Base-by-base conservation (phyloP, 2,329 filamentous ascomycete genomes). In the Hansfordia pulvinata region DNA sequence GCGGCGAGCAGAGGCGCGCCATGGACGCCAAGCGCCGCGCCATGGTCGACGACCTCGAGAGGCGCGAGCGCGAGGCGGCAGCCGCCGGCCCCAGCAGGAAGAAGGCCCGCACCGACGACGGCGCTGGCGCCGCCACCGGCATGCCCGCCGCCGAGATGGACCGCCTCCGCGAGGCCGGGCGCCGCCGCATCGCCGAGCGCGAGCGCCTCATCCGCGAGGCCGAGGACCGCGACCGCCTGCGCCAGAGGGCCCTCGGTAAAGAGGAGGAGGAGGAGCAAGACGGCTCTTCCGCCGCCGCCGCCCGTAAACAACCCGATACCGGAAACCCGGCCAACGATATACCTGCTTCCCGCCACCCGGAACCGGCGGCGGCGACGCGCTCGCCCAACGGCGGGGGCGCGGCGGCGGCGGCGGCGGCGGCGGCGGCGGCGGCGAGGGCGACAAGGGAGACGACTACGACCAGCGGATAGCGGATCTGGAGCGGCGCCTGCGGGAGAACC, bases 21-120 rank as follows among this genome's bases (percentile, higher is more conserved):
- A 78, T 93, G 54, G 75, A 82, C 40, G 72, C 73, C 25, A 69
- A 76, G 50, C 63, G 79, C 39, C 62, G 80, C 45, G 67, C 72
- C 39, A 80, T 93, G 68, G 80, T 82, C 37, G 84, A 93, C 44
- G 85, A 94, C 44, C 57, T 96, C 26, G 85, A 93, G 54, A 67
- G 71, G 15, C 62, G 80, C 12, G 88, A 93, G 23, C 3, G 60
- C 73, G 27, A 75, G 71, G 44, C 56, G 69, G 22, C 57, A 70
- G 33, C 65, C 65, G 69, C 21, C 57, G 70, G 33, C 65, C 65
- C 53, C 65, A 60, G 18, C 64, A 52, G 9, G 53, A 52, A 29
- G 50, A 57, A n/a, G n/a, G 23, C 47, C 16, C 10, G 29, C 26
- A 4, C 18, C 28, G 22, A 13, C 34, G 30, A 22, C 27, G 25